Percentiles rank a stretch among this genome's conserved stretches.
phyloP scores from a whole-genome alignment of 2,329 filamentous ascomycete genomes.

The Sclerotinia nivalis region DNA sequence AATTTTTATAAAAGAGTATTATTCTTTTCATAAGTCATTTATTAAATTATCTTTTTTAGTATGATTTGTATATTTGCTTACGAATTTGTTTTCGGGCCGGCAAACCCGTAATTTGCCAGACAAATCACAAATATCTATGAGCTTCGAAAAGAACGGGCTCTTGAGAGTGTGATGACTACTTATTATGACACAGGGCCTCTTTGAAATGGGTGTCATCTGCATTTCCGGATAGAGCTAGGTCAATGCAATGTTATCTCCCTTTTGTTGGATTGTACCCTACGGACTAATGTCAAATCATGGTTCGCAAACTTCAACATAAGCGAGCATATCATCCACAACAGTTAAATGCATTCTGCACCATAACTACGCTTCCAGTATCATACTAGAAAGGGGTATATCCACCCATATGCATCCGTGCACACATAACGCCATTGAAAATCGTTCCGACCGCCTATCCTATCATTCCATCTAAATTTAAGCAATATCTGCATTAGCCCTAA shows the following conservation, averaged over 20 bases:
- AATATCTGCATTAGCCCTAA: constrained; percentile 21
- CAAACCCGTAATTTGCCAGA: too few relatives aligned
- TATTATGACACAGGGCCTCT: too few relatives aligned
- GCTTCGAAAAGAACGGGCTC: too few relatives aligned
- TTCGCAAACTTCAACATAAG: neutral
- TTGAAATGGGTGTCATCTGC: neutral
- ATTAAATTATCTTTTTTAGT: too few relatives aligned
- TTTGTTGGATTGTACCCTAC: neutral
- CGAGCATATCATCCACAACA: neutral
- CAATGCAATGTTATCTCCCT: neutral
- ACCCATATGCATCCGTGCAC: neutral
- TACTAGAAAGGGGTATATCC: constrained; percentile 14
- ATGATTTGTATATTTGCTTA: too few relatives aligned
- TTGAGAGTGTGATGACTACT: too few relatives aligned
- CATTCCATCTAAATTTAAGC: constrained; percentile 1
- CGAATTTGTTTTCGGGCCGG: too few relatives aligned
- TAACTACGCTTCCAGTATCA: neutral
- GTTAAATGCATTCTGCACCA: neutral
- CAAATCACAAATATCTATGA: too few relatives aligned
- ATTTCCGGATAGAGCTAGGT: neutral
- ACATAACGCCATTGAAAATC: constrained; percentile 6
- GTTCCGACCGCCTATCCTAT: neutral
- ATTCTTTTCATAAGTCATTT: too few relatives aligned
- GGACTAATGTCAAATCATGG: neutral
- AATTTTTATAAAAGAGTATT: too few relatives aligned